Evolutionary conservation across 2,329 filamentous ascomycete species (phyloP), one percentile per base, ranked within the genome.

Genomic region (Fusarium nematophilum): DNA sequence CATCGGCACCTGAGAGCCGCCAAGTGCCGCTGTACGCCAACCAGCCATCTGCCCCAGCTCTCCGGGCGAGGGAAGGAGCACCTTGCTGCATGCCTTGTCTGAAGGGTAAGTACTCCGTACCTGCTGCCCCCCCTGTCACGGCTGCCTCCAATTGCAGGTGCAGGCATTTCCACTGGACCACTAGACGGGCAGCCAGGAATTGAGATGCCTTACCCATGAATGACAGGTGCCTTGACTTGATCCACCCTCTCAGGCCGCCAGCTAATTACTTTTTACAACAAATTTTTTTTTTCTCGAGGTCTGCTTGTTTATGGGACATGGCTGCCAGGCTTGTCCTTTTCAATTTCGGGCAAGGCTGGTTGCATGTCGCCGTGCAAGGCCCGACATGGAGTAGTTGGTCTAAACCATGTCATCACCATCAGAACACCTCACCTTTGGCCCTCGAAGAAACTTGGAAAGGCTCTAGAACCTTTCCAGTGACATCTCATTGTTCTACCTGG

Each of bases 381-480:
- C n/a, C n/a, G n/a, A n/a, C n/a, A n/a, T n/a, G n/a, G n/a, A n/a
- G n/a, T n/a, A n/a, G n/a, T n/a, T n/a, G n/a, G n/a, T n/a, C n/a
- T n/a, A n/a, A n/a, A n/a, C n/a, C n/a, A n/a, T n/a, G n/a, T n/a
- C n/a, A n/a, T n/a, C n/a, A n/a, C n/a, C n/a, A n/a, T n/a, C n/a
- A n/a, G n/a, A n/a, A n/a, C n/a, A n/a, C n/a, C n/a, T n/a, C n/a
- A n/a, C n/a, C n/a, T n/a, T n/a, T n/a, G n/a, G n/a, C 30, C 18
- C 13, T 9, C 17, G 15, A 18, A 46, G n/a, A 47, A 31, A 34
- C 43, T 21, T 39, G 56, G 23, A 38, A 42, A 34, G 25, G 40
- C 59, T 55, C 53, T 55, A 44, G 58, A 62, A 62, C 29, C 25
- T 36, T 62, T 62, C 53, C 59, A 59, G 43, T 54, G 46, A 62